Evolutionary conservation across 192 early-diverging fungal species (phyloP).

Genomic region (Funneliformis geosporum): DNA sequence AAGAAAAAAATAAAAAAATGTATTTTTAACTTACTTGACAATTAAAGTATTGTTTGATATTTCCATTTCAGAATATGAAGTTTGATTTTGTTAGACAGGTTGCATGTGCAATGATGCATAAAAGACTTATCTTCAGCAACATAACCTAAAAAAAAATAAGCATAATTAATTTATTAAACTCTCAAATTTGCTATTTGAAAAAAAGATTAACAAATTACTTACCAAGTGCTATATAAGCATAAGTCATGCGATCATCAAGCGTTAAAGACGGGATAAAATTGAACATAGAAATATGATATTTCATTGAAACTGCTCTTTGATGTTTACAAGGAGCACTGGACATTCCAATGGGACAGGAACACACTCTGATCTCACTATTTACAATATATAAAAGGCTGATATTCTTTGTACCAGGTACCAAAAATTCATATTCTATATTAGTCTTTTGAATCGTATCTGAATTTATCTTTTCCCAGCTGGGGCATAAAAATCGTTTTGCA

Average conservation of each 20-base stretch:
- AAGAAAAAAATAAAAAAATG: neutral
- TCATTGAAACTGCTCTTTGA: neutral
- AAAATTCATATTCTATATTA: neutral
- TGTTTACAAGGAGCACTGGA: conserved; percentile 3
- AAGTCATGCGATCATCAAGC: neutral
- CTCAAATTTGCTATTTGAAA: neutral
- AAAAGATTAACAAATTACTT: neutral
- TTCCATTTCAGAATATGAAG: neutral
- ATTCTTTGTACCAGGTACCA: neutral
- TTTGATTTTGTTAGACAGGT: neutral
- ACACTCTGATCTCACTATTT: neutral
- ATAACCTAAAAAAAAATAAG: neutral
- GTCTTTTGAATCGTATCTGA: neutral
- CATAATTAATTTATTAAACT: neutral
- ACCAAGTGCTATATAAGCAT: neutral
- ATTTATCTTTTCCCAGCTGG: neutral
- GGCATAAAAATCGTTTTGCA: neutral
- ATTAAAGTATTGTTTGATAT: neutral
- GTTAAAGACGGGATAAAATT: neutral
- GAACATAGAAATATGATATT: neutral
- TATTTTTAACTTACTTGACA: neutral
- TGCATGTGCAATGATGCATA: neutral
- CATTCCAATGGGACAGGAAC: neutral
- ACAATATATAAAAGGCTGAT: neutral
- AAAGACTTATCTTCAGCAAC: neutral